A percentile compares a stretch with the other conserved stretches of the same genome.
Conservation (phyloP, 2,329 filamentous ascomycete species). For the Paracorniculantispora psalliotae region DNA sequence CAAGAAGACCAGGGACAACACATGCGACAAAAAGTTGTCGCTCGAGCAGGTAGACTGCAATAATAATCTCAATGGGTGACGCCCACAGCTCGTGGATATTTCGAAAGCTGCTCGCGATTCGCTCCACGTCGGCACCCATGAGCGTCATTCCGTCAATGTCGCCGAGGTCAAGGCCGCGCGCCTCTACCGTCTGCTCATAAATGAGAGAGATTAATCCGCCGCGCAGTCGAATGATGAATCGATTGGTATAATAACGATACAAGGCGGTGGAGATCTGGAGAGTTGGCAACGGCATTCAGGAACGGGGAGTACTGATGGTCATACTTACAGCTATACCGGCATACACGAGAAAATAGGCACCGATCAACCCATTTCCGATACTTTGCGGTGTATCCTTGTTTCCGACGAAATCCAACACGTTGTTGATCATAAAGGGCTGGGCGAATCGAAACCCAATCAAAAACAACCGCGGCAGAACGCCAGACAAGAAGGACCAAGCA, state of each 20-base stretch:
- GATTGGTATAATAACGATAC: neutral
- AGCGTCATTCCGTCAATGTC: constrained; percentile 27
- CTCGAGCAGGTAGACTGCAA: constrained; percentile 43
- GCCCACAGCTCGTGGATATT: constrained; percentile 38
- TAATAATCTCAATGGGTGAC: constrained; percentile 34
- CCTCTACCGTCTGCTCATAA: neutral
- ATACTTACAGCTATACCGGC: constrained; percentile 35
- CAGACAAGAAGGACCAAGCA: constrained; percentile 14
- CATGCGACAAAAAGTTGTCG: constrained; percentile 41
- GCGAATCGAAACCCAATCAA: constrained; percentile 30
- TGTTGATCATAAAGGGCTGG: constrained; percentile 36
- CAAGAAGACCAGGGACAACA: constrained; percentile 37
- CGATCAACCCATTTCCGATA: constrained; percentile 31
- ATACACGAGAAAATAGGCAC: constrained; percentile 34
- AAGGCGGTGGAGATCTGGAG: neutral
- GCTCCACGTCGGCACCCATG: constrained; percentile 41
- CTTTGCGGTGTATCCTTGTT: constrained; percentile 18
- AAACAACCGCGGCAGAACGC: constrained; percentile 26
- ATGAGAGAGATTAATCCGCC: constrained; percentile 3
- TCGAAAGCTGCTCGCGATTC: constrained; percentile 31
- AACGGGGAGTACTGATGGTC: too few relatives aligned
- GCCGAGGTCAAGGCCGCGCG: neutral
- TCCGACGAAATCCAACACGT: constrained; percentile 25
- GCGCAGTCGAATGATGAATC: neutral
- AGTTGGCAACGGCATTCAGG: neutral